Evolutionary conservation across 495 filamentous ascomycete genomes (phyloP).

Genomic region (Glonium stellatum): DNA sequence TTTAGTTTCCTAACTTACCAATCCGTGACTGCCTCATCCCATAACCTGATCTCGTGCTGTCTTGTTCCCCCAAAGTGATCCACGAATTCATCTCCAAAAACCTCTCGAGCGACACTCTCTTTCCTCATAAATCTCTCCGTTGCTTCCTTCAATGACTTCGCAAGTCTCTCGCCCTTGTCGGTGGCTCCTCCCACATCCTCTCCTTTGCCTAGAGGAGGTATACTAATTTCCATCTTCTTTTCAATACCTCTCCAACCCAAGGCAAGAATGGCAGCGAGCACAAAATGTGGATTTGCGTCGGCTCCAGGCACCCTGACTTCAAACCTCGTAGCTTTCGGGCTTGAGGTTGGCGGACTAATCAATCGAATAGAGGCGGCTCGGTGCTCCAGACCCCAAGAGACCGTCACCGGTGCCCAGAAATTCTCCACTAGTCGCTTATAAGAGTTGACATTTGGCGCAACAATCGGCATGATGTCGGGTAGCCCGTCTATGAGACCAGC

Average conservation of each 20-base stretch:
- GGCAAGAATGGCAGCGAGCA: constrained; percentile 78
- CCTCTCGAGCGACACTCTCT: constrained; percentile 79
- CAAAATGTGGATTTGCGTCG: constrained; percentile 81
- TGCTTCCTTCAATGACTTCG: constrained; percentile 76
- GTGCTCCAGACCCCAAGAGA: constrained; percentile 94
- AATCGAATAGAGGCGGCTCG: constrained; percentile 84
- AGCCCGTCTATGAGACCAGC: constrained; percentile 83
- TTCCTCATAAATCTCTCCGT: constrained; percentile 63
- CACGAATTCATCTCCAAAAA: constrained; percentile 91
- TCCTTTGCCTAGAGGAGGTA: constrained; percentile 77
- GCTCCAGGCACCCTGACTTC: constrained; percentile 89
- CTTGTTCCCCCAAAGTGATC: constrained; percentile 91
- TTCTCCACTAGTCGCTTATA: constrained; percentile 98
- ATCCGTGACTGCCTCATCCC: constrained; percentile 93
- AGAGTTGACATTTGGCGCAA: constrained; percentile 91
- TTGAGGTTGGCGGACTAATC: constrained; percentile 78
- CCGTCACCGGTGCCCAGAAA: constrained; percentile 96
- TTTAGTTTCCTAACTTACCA: constrained; percentile 58
- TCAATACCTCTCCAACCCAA: constrained; percentile 85
- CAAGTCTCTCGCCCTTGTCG: constrained; percentile 65
- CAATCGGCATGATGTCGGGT: constrained; percentile 89
- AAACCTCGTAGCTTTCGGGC: constrained; percentile 77
- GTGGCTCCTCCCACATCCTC: constrained; percentile 63
- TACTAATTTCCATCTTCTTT: constrained; percentile 74
- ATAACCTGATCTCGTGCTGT: constrained; percentile 81